Conservation (phyloP, 75 land plant species). For the Gnetum montanum region DNA sequence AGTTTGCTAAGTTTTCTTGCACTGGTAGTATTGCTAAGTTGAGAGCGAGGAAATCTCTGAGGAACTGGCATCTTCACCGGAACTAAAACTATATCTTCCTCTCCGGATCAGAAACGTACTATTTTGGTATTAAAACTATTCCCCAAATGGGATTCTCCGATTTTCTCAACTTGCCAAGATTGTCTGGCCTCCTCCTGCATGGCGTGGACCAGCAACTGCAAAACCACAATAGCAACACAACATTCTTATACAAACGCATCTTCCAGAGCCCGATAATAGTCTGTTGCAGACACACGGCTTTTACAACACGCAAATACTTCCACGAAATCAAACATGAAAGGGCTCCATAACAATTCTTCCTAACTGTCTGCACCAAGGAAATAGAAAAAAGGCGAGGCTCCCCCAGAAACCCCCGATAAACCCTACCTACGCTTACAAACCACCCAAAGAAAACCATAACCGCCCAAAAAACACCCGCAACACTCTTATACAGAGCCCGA, state of each 20-base stretch:
- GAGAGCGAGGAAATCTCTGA: background rate
- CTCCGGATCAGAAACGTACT: background rate
- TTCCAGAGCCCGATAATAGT: background rate
- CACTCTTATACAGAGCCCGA: background rate
- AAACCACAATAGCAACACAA: background rate
- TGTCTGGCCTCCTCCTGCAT: constrained; percentile 3
- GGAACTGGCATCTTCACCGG: constrained; percentile 2
- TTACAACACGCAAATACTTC: background rate
- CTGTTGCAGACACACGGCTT: background rate
- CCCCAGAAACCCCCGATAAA: background rate
- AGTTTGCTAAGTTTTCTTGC: background rate
- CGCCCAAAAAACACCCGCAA: background rate
- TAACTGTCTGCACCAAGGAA: background rate
- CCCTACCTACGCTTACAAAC: background rate
- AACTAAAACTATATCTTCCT: too few relatives aligned
- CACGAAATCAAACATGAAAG: background rate
- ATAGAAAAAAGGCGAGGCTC: background rate
- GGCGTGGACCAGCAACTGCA: constrained; percentile 2
- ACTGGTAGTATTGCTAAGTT: background rate
- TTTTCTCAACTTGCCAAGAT: constrained; percentile 10
- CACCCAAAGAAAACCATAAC: background rate
- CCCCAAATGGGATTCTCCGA: background rate
- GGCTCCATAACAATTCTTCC: too few relatives aligned
- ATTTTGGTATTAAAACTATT: background rate
- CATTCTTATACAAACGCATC: background rate